A percentile compares a stretch with the other conserved stretches of the same genome.
Conservation (phyloP, 1,284 basidiomycete genomes). For the Irpex sp. region DNA sequence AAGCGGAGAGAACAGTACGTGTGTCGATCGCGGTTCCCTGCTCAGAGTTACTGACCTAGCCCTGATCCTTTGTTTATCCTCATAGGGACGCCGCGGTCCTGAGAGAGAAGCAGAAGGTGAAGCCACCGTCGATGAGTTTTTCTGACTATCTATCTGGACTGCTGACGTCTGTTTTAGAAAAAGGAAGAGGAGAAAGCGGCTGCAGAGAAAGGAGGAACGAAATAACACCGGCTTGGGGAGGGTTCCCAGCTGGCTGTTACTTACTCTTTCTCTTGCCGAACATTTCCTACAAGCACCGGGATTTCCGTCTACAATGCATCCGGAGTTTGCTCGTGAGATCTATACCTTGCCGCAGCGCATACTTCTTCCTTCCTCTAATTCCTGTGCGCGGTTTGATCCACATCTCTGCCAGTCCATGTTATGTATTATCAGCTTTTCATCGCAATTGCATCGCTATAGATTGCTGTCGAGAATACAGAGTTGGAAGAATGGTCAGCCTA, state of each 20-base stretch:
- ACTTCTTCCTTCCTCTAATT: not conserved
- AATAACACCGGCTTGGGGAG: conserved; percentile 35
- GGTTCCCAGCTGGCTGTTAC: conserved; percentile 12
- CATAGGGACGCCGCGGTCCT: conserved; percentile 69
- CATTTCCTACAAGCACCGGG: not conserved
- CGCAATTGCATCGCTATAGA: not conserved
- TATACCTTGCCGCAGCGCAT: not conserved
- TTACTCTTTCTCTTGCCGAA: not conserved
- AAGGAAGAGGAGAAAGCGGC: conserved; percentile 47
- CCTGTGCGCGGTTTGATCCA: not conserved
- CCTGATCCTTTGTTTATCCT: not conserved
- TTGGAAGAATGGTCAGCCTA: too few relatives aligned
- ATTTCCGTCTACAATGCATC: not conserved
- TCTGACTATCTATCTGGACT: conserved; percentile 3
- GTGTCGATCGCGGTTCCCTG: not conserved
- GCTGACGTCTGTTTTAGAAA: conserved; percentile 45
- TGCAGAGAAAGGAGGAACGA: conserved; percentile 30
- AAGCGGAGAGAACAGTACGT: conserved; percentile 76
- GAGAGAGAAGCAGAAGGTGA: conserved; percentile 73
- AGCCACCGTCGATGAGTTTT: not conserved
- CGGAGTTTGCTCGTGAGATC: not conserved
- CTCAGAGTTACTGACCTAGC: not conserved
- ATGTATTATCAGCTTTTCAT: not conserved
- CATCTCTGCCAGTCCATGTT: not conserved
- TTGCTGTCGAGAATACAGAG: not conserved